Conservation (phyloP, 1,139 yeast genomes). For the Blastobotrys indianensis region DNA sequence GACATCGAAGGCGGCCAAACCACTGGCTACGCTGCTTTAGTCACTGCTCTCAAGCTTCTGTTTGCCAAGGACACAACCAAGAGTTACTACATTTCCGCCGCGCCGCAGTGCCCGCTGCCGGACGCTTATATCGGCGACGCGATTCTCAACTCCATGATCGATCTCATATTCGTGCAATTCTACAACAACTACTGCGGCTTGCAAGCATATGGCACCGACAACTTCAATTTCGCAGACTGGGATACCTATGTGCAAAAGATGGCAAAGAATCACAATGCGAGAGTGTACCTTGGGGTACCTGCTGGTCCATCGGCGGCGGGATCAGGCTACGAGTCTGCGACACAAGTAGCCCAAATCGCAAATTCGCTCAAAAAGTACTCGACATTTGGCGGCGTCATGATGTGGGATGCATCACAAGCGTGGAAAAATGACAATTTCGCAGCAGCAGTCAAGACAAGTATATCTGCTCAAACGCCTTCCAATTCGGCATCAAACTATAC, state of each 20-base stretch:
- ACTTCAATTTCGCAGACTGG: slow-evolving; percentile 84
- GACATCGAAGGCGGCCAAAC: slow-evolving; percentile 56
- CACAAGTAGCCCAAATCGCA: slow-evolving; percentile 19
- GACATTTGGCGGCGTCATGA: slow-evolving; percentile 74
- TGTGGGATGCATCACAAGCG: slow-evolving; percentile 91
- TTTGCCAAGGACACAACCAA: slow-evolving; percentile 39
- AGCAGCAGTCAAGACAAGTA: slow-evolving; percentile 23
- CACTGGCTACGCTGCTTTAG: slow-evolving; percentile 51
- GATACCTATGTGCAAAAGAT: slow-evolving; percentile 55
- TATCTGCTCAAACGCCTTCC: too few relatives aligned
- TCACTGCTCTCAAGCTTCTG: slow-evolving; percentile 45
- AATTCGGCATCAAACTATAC: too few relatives aligned
- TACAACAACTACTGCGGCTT: slow-evolving; percentile 77
- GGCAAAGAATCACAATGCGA: slow-evolving; percentile 55
- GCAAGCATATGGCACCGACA: slow-evolving; percentile 16
- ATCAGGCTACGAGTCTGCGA: slow-evolving; percentile 49
- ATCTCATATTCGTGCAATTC: slow-evolving; percentile 85
- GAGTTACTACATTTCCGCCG: slow-evolving; percentile 68
- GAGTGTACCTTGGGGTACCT: slow-evolving; percentile 65
- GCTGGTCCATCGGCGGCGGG: slow-evolving; percentile 63
- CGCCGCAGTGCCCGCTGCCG: slow-evolving; percentile 92
- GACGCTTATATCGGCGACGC: slow-evolving; percentile 75
- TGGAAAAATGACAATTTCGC: slow-evolving; percentile 47
- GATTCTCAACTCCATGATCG: slow-evolving; percentile 56
- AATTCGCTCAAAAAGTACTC: slow-evolving; percentile 31